Evolutionary conservation across 140 eudicot genomes (phyloP).

Genomic region (Cichorium intybus): DNA sequence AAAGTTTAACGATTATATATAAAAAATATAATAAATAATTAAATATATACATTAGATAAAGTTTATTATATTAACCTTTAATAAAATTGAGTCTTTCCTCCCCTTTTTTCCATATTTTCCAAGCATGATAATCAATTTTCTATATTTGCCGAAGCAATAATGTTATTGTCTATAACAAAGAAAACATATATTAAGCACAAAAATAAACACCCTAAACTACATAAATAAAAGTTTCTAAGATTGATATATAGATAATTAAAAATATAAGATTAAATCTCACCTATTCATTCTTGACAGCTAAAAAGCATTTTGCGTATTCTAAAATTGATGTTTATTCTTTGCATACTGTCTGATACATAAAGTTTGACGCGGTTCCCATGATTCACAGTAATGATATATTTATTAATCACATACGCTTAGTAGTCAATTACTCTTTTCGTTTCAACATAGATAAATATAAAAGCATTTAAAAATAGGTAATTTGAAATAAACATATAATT

Average conservation of each 20-base stretch:
- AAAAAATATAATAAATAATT: no score
- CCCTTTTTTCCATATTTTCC: no score
- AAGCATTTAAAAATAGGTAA: background rate
- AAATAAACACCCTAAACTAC: background rate
- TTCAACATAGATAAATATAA: background rate
- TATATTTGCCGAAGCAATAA: no score
- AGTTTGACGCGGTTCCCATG: slow-evolving; percentile 18
- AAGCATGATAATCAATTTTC: no score
- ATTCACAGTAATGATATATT: slow-evolving; percentile 15
- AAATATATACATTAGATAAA: no score
- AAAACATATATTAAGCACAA: no score
- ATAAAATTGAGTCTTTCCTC: no score
- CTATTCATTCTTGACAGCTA: background rate
- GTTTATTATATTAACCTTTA: no score
- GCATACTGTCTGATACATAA: background rate
- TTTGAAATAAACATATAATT: background rate
- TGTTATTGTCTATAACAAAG: no score
- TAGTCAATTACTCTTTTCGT: slow-evolving; percentile 8
- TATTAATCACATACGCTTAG: slow-evolving; percentile 15
- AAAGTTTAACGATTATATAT: no score
- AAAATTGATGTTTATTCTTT: background rate
- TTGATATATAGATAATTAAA: background rate
- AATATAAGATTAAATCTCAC: background rate
- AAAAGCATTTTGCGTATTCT: background rate
- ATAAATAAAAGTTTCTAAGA: no score